Evolutionary conservation across 2,329 filamentous ascomycete species (phyloP), one percentile per base, ranked within the genome.

Genomic region (Penicillium sp.): DNA sequence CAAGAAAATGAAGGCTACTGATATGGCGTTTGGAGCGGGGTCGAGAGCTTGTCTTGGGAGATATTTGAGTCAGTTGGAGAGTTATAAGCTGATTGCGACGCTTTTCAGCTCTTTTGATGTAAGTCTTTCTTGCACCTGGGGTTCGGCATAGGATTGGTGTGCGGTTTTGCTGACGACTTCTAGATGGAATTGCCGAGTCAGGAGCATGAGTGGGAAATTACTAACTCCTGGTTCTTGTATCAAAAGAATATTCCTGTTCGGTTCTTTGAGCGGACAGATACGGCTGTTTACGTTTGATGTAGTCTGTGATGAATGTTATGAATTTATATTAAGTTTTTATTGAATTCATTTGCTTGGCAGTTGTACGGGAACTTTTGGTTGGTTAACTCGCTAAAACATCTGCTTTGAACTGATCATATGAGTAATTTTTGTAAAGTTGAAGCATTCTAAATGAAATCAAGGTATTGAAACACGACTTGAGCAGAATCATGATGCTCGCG

Each of bases 151-250:
- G 24, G 1, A 6, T 24, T 15, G 15, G 16, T 2, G 12, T 4
- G 23, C 26, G 18, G 24, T 28, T 29, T 47, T 31, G 29, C 44
- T 51, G 66, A 82, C 10, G 47, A 8, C 15, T n/a, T 56, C 67
- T 60, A 79, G 42, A 79, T 84, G 56, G 71, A 79, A 63, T 70
- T 84, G 23, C 74, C 77, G 15, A 71, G 79, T 52, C 79, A 79
- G 0, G 72, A 74, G 7, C 71, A 76, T 42, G 73, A 77, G 47
- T 70, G 84, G 58, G 75, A 75, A 54, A 78, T 80, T 16, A 76
- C 80, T 48, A 77, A 81, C n/a, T 82, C 80, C 4, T 84, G 84
- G 66, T 84, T 85, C 60, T 81, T 84, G 8, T 80, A 84, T 8
- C 82, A 84, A 65, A 72, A 78, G 44, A 81, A 82, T 0, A 62